Evolutionary conservation across 306 rosid genomes (phyloP).

Genomic region (Vigna mungo): DNA sequence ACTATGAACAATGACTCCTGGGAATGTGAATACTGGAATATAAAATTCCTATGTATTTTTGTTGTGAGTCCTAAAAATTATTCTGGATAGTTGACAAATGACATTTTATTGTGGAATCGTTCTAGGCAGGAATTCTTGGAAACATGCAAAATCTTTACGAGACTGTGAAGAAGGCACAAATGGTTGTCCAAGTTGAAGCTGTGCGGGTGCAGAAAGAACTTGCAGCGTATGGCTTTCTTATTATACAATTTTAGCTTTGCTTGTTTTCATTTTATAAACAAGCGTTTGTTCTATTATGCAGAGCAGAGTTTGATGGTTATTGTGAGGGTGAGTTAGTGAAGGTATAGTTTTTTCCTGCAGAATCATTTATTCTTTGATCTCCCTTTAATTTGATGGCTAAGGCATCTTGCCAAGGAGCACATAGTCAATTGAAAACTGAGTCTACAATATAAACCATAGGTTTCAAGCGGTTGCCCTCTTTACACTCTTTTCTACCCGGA

Average conservation of each 20-base stretch:
- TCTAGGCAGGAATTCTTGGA: constrained; percentile 82
- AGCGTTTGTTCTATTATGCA: constrained; percentile 53
- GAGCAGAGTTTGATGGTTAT: constrained; percentile 93
- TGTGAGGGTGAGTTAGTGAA: constrained; percentile 91
- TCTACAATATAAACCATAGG: too few relatives aligned
- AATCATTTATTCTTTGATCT: background rate
- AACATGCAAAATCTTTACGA: constrained; percentile 86
- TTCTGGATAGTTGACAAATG: constrained; percentile 7
- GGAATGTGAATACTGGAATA: background rate
- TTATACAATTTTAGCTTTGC: constrained; percentile 32
- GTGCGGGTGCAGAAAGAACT: constrained; percentile 90
- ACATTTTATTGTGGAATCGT: constrained; percentile 31
- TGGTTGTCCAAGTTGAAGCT: constrained; percentile 94
- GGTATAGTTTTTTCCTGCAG: constrained; percentile 48
- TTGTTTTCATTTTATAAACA: background rate
- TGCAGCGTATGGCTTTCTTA: constrained; percentile 64
- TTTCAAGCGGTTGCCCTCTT: too few relatives aligned
- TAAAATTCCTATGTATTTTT: too few relatives aligned
- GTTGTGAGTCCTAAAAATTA: background rate
- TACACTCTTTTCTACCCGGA: too few relatives aligned
- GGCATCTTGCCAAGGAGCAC: too few relatives aligned
- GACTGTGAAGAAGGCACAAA: constrained; percentile 88
- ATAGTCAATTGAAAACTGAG: too few relatives aligned
- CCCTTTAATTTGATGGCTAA: background rate
- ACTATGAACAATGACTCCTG: too few relatives aligned